A percentile compares a stretch with the other conserved stretches of the same genome.
phyloP scores from a whole-genome alignment of 164 flowering plant genomes.

The Macadamia integrifolia region DNA sequence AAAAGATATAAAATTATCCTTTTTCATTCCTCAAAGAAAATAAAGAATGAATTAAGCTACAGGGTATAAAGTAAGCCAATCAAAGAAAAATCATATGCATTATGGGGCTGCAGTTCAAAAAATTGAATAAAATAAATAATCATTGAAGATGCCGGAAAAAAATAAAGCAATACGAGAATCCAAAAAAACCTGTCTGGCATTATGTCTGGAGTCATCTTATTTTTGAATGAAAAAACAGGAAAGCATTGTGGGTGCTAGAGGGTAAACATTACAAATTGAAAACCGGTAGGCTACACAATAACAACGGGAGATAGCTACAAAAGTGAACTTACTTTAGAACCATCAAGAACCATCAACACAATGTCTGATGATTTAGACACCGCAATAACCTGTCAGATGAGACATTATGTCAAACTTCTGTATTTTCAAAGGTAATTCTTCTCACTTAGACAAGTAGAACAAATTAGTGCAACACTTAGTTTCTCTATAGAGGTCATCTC shows the following conservation, averaged over 20 bases:
- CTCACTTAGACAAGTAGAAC: not conserved
- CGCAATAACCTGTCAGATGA: conserved; percentile 82
- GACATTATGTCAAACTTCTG: not conserved
- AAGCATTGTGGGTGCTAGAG: not conserved
- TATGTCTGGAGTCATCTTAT: not conserved
- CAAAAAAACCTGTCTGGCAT: no score
- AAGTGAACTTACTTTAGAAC: conserved; percentile 53
- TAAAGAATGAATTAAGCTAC: no score
- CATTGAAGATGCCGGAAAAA: no score
- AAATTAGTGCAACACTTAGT: not conserved
- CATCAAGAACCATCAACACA: conserved; percentile 99
- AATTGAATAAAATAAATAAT: no score
- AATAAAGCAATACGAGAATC: no score
- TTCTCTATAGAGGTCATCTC: not conserved
- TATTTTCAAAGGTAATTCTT: not conserved
- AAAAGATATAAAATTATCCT: no score
- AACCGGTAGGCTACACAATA: not conserved
- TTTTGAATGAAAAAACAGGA: not conserved
- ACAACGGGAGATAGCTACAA: not conserved
- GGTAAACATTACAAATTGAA: not conserved
- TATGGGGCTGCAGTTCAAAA: no score
- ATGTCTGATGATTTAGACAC: conserved; percentile 97
- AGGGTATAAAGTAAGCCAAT: no score
- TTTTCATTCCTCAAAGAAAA: no score
- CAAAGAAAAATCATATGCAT: no score